Percentiles rank a stretch among this genome's conserved stretches.
phyloP scores from a whole-genome alignment of 192 early-diverging fungal species.

The Coemansia sp. region DNA sequence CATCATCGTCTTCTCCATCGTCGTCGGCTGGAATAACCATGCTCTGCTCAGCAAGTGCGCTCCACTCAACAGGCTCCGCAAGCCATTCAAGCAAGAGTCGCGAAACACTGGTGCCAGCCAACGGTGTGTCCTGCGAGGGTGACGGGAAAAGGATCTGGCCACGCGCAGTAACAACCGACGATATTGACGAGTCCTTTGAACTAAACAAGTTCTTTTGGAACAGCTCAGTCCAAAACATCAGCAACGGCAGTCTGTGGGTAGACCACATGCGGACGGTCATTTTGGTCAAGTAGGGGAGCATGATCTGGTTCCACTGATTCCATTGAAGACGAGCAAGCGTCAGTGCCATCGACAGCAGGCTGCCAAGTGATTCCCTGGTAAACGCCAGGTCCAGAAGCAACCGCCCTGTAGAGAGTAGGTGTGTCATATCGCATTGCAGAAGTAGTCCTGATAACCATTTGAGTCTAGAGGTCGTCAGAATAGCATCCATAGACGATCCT shows the following conservation, averaged over 20 bases:
- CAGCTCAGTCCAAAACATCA: conserved; percentile 40
- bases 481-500: neutral
- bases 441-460: conserved; percentile 36
- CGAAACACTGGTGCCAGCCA: conserved; percentile 11
- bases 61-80: conserved; percentile 31
- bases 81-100: conserved; percentile 33
- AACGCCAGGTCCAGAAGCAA: conserved; percentile 41
- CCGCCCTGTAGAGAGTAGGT: conserved; percentile 34
- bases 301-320: conserved; percentile 71
- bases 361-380: conserved; percentile 18
- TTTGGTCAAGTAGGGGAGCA: conserved; percentile 68
- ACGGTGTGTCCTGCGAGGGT: conserved; percentile 1
- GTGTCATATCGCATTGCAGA: conserved; percentile 27
- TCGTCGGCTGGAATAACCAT: conserved; percentile 24
- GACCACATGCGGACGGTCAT: conserved; percentile 29
- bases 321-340: conserved; percentile 71
- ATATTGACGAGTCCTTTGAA: conserved; percentile 4
- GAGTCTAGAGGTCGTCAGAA: conserved; percentile 28
- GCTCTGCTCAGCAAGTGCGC: conserved; percentile 7
- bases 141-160: conserved; percentile 43
- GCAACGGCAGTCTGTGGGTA: conserved; percentile 9
- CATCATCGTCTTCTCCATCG: neutral
- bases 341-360: conserved; percentile 68
- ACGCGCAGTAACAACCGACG: conserved; percentile 32
- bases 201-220: conserved; percentile 28